Base-by-base conservation (phyloP, 2,329 filamentous ascomycete species). In the Amphichorda felina region DNA sequence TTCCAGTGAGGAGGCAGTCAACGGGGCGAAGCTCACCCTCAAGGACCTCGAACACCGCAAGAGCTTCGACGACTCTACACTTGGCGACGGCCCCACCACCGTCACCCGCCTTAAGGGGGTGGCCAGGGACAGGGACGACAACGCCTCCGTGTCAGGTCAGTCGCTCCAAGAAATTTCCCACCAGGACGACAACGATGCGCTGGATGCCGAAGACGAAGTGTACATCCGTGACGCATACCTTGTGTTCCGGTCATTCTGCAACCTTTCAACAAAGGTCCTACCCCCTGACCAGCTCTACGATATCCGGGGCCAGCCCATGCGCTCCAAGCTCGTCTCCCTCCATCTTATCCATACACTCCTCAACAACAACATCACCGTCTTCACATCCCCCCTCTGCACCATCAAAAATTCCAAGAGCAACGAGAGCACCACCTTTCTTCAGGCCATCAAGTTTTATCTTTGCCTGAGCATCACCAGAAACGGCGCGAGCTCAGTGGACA, bases 201-300 rank as follows among this genome's bases (percentile, higher is more conserved):
- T 77, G 15, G 78, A 81, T 37, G 69, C 70, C 19, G 87, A 94
- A 53, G 91, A 98, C 50, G 91, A 98, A 54, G 85, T 96, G 15
- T 96, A 94, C 54, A 87, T 96, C 48, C 84, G 91, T 47, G 91
- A 98, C 60, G 88, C 91, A 8, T 98, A 96, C 57, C 73, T 98
- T 16, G 87, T 98, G 31, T 96, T 98, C 63, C 76, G 91, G 22
- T 94, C 91, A 3, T 91, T 98, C 63, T 98, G 93, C 68, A 94
- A 95, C 59, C 67, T 98, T 31, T 95, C 89, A 40, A 95, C 89
- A 42, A 98, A 98, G 56, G 66, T 87, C 28, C 67, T 98, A 18
- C 77, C 84, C 8, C 78, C 87, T 3, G 91, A 98, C 42, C 88
- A 96, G 56, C 77, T 94, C 15, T 87, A 89, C 50, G 91, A 98